Conservation (phyloP, 2,329 filamentous ascomycete species). For the Fusarium coicis region DNA sequence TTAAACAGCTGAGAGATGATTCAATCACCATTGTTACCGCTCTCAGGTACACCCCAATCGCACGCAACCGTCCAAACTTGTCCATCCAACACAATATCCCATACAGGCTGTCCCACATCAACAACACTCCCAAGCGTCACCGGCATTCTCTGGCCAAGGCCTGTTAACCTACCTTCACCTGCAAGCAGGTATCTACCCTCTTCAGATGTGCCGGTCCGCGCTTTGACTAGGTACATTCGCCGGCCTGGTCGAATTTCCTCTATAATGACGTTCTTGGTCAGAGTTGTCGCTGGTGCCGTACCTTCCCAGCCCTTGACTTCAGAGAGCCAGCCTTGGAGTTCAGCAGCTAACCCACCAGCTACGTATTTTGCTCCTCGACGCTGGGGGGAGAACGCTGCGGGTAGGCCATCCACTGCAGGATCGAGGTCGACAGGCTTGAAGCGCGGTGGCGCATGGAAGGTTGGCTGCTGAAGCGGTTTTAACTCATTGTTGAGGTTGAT, state of each 20-base stretch:
- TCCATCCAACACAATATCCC: slow-evolving; percentile 52
- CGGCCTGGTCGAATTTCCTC: slow-evolving; percentile 47
- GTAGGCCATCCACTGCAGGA: slow-evolving; percentile 34
- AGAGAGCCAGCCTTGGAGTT: slow-evolving; percentile 55
- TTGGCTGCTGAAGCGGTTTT: slow-evolving; percentile 48
- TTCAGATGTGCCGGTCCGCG: slow-evolving; percentile 7
- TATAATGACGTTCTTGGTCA: slow-evolving; percentile 43
- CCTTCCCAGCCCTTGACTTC: slow-evolving; percentile 52
- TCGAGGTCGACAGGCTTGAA: slow-evolving; percentile 50
- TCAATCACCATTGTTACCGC: background rate
- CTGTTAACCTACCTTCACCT: slow-evolving; percentile 52
- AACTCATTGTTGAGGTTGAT: slow-evolving; percentile 27
- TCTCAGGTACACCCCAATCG: slow-evolving; percentile 48
- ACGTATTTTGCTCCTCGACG: slow-evolving; percentile 51
- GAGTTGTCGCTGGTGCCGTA: slow-evolving; percentile 13
- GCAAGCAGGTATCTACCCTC: slow-evolving; percentile 49
- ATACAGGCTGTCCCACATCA: slow-evolving; percentile 50
- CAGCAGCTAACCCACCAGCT: slow-evolving; percentile 52
- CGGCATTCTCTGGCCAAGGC: slow-evolving; percentile 46
- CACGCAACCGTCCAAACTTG: slow-evolving; percentile 53
- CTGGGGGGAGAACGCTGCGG: slow-evolving; percentile 51
- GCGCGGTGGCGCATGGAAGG: slow-evolving; percentile 53
- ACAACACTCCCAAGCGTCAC: slow-evolving; percentile 48
- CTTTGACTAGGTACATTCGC: slow-evolving; percentile 50
- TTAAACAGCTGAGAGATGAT: background rate